Base-by-base conservation (phyloP, 495 filamentous ascomycete genomes). In the Usnea hakonensis region DNA sequence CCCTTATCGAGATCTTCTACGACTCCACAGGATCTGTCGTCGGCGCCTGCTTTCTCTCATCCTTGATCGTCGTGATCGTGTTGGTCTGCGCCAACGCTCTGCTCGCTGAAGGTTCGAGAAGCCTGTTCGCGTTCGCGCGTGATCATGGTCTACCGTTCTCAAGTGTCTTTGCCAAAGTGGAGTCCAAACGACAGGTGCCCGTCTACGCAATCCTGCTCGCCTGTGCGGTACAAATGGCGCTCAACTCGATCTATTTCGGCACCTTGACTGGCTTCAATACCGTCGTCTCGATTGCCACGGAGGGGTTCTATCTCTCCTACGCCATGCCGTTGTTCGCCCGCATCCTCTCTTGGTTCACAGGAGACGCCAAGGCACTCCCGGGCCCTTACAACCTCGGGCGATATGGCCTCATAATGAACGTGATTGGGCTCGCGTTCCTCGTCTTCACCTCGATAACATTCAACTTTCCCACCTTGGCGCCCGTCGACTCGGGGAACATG, bases 221-320 rank as follows among this genome's bases (percentile, higher is more conserved):
- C 1, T 66, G 73, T 5, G 68, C 70, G 5, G 76, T 84, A n/a
- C 82, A 84, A 64, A 67, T 82, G 55, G 81, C 79, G 0, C 75
- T 85, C 41, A 78, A 79, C 61, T 75, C 78, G 32, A 84, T 85
- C 58, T 82, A 83, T 56, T 84, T 84, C 61, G 81, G 81, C 1
- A 83, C 79, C 7, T 71, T 78, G 19, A 84, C 81, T 1, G 81
- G 82, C 0, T 84, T 85, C 62, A 75, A 81, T 55, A 84, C 81
- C 0, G 78, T 84, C 17, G 80, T 83, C 56, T 74, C 78, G 2
- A 84, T 84, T 54, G 73, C 81, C 0, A 84, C 81, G 0, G 76
- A 81, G 67, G 82, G 82, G 3, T 84, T 85, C 64, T 85, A 84
- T 67, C 69, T 83, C 17, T 84, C 82, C 9, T 85, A 85, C 64